These are phyloP conservation scores for Ulmus americana DNA, from an alignment of 331 rosid genomes.

Conservation along the genomic window DNA sequence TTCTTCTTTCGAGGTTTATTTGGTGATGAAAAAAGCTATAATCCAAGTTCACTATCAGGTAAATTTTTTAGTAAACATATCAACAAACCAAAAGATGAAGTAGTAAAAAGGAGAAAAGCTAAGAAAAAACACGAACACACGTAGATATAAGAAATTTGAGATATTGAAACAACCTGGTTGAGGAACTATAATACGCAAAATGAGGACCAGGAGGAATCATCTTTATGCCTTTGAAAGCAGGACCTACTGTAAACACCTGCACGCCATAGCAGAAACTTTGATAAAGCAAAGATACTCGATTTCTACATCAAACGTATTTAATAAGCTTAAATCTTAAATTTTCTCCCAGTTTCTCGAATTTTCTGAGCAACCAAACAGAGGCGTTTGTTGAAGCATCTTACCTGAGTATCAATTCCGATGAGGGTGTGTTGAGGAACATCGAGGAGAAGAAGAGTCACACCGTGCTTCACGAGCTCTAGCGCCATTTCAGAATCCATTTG, in stretches of 20 bases:
- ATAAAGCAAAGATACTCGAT: too few species aligned
- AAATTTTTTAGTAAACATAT: too few species aligned
- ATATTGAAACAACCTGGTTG: slow-evolving; percentile 48
- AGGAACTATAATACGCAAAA: slow-evolving; percentile 70
- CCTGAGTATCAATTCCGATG: slow-evolving; percentile 77
- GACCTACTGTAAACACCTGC: slow-evolving; percentile 72
- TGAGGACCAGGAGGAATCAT: slow-evolving; percentile 89
- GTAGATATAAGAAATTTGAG: too few species aligned
- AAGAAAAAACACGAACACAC: too few species aligned
- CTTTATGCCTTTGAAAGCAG: slow-evolving; percentile 78
- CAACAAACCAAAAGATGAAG: too few species aligned
- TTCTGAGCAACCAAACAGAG: slow-evolving; percentile 15
- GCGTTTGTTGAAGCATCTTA: background rate
- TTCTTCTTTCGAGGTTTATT: too few species aligned
- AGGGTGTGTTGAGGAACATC: slow-evolving; percentile 83
- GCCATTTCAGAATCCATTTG: slow-evolving; percentile 60
- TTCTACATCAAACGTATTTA: too few species aligned
- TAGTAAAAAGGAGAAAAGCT: too few species aligned
- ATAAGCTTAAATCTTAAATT: background rate
- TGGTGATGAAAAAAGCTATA: too few species aligned
- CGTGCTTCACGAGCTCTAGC: slow-evolving; percentile 55
- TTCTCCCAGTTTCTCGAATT: background rate
- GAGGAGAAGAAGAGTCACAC: slow-evolving; percentile 68
- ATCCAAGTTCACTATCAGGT: too few species aligned
- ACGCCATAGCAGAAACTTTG: slow-evolving; percentile 4